These are phyloP conservation scores for Rhizopus delemar DNA, from an alignment of 371 early-diverging fungal species.

Conservation along the genomic window DNA sequence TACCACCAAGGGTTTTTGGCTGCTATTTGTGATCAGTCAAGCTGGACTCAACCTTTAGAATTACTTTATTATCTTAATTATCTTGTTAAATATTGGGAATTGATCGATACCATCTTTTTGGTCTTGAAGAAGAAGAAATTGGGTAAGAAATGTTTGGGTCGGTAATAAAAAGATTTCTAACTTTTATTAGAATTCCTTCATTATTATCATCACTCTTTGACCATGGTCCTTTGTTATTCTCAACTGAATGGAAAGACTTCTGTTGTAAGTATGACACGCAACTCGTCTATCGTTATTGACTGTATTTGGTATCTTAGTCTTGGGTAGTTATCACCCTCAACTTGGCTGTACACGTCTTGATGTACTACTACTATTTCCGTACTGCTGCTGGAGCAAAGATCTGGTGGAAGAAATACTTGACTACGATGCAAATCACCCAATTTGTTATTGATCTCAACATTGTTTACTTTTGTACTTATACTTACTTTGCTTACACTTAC, in stretches of 20 bases:
- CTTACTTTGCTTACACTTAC: slow-evolving; percentile 73
- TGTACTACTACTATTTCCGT: slow-evolving; percentile 92
- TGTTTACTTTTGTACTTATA: slow-evolving; percentile 83
- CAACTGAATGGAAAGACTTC: slow-evolving; percentile 81
- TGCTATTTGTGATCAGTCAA: slow-evolving; percentile 67
- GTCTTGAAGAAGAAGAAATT: slow-evolving; percentile 43
- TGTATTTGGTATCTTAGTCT: slow-evolving; percentile 48
- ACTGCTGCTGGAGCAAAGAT: slow-evolving; percentile 81
- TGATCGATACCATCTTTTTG: slow-evolving; percentile 47
- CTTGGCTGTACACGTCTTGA: slow-evolving; percentile 88
- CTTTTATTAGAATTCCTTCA: slow-evolving; percentile 73
- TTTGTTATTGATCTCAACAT: slow-evolving; percentile 82
- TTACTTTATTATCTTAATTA: slow-evolving; percentile 84
- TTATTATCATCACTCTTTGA: slow-evolving; percentile 90
- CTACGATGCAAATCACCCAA: slow-evolving; percentile 88
- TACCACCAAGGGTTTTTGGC: slow-evolving; percentile 66
- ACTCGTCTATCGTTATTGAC: slow-evolving; percentile 26
- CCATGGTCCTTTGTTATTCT: slow-evolving; percentile 85
- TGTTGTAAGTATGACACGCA: slow-evolving; percentile 62
- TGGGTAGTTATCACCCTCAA: slow-evolving; percentile 83
- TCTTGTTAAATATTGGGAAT: slow-evolving; percentile 85
- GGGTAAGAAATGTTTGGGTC: slow-evolving; percentile 21
- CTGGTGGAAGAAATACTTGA: slow-evolving; percentile 93
- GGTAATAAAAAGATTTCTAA: not conserved
- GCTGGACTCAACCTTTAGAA: slow-evolving; percentile 77